Percentiles rank a stretch among this genome's conserved stretches.
Evolutionary conservation across 2,329 filamentous ascomycete species (phyloP).

Genomic region (Ophiostoma ips): DNA sequence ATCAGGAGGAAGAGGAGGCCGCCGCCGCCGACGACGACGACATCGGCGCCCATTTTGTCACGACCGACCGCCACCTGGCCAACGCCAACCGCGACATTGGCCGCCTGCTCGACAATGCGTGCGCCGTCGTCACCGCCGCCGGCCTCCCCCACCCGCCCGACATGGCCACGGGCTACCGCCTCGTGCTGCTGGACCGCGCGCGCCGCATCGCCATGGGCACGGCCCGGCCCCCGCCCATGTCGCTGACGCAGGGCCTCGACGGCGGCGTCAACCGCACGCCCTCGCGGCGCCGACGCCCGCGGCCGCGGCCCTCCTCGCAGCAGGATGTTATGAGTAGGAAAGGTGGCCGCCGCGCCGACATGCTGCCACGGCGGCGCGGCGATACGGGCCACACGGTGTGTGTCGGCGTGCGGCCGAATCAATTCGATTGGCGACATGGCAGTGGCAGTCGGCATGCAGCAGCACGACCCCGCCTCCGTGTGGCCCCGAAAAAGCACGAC

Average conservation of each 20-base stretch:
- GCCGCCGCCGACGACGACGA: constrained; percentile 1
- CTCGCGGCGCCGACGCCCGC: background rate
- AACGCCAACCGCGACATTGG: constrained; percentile 9
- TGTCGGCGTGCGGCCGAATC: background rate
- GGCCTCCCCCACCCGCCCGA: background rate
- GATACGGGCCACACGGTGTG: constrained; percentile 3
- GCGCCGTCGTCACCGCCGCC: background rate
- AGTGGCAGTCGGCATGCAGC: background rate
- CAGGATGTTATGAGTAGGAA: too few relatives aligned
- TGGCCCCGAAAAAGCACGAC: background rate
- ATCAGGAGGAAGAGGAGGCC: background rate
- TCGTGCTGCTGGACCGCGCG: constrained; percentile 11
- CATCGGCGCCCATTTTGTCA: constrained; percentile 1
- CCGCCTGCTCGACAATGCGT: constrained; percentile 1
- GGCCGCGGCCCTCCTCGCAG: background rate
- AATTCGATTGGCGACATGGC: background rate
- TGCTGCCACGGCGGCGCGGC: background rate
- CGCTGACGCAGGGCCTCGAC: constrained; percentile 5
- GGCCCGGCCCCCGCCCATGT: constrained; percentile 7
- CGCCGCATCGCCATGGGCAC: constrained; percentile 12
- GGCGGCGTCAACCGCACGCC: constrained; percentile 6
- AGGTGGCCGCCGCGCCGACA: background rate
- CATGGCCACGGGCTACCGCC: constrained; percentile 2
- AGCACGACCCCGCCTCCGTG: background rate
- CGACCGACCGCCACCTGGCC: background rate